Evolutionary conservation across 129 eudicot species (phyloP).

Genomic region (Gnaphalium uliginosum): DNA sequence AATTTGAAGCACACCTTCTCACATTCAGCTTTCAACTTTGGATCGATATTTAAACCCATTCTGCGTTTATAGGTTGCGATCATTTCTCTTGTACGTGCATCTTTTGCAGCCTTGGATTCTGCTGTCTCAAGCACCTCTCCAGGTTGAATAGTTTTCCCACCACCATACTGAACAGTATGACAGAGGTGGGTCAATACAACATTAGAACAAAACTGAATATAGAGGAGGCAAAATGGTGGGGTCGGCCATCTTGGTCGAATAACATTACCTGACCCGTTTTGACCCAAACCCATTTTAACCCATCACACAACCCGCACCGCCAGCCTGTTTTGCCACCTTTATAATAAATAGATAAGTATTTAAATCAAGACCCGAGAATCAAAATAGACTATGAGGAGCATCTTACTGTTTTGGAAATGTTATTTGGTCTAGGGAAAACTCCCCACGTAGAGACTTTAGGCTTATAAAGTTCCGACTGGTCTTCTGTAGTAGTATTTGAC

Average conservation of each 20-base stretch:
- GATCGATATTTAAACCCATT: slow-evolving; percentile 62
- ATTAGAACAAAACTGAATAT: slow-evolving; percentile 17
- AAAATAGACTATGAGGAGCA: slow-evolving; percentile 13
- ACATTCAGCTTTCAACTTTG: slow-evolving; percentile 78
- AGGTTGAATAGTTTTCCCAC: slow-evolving; percentile 80
- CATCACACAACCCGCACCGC: background rate
- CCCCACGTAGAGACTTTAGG: slow-evolving; percentile 97
- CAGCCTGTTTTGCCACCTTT: background rate
- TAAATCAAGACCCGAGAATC: background rate
- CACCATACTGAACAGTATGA: slow-evolving; percentile 60
- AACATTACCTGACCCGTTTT: background rate
- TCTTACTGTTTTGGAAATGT: slow-evolving; percentile 81
- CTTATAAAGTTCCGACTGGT: slow-evolving; percentile 64
- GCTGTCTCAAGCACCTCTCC: slow-evolving; percentile 80
- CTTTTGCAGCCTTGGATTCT: slow-evolving; percentile 76
- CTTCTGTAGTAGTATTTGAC: slow-evolving; percentile 41
- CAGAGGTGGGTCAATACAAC: slow-evolving; percentile 8
- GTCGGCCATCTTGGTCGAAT: background rate
- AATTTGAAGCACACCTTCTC: slow-evolving; percentile 62
- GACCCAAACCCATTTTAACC: background rate
- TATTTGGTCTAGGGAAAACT: slow-evolving; percentile 74
- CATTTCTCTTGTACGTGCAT: slow-evolving; percentile 65
- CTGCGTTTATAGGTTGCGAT: slow-evolving; percentile 61
- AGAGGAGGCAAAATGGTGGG: background rate
- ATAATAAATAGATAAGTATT: background rate